These are phyloP conservation scores for Candida arabinofermentans DNA, from an alignment of 805 yeast genomes.

Conservation along the genomic window DNA sequence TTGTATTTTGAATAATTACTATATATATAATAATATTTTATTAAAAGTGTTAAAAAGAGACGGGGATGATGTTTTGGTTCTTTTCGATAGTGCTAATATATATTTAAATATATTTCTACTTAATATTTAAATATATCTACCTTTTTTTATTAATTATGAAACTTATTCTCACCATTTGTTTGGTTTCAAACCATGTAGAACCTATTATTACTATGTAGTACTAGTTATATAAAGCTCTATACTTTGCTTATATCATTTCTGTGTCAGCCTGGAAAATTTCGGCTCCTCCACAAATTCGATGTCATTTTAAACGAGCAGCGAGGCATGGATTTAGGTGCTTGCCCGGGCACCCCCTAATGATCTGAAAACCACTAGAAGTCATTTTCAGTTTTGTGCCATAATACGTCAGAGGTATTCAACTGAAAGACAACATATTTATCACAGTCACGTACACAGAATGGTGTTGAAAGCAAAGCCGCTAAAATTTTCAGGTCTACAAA, in stretches of 20 bases:
- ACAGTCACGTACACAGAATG: constrained; percentile 7
- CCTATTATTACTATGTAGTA: too few species aligned
- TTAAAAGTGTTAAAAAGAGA: neutral
- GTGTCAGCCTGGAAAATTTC: too few species aligned
- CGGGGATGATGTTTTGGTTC: neutral
- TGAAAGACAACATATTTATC: too few species aligned
- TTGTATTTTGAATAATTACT: neutral
- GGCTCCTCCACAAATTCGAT: neutral
- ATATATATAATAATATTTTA: neutral
- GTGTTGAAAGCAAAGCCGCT: constrained; percentile 14
- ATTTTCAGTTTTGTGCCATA: neutral
- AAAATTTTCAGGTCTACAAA: constrained; percentile 45
- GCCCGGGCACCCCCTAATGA: too few species aligned
- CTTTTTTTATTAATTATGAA: neutral
- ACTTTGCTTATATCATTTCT: too few species aligned
- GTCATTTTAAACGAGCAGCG: neutral
- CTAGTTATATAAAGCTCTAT: too few species aligned
- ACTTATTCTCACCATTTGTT: too few species aligned
- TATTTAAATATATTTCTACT: constrained; percentile 1
- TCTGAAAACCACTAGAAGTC: too few species aligned
- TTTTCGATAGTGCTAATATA: neutral
- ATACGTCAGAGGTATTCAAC: neutral
- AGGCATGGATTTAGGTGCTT: too few species aligned
- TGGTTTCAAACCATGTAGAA: too few species aligned
- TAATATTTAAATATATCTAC: constrained; percentile 1